Base-by-base conservation (phyloP, 768 basidiomycete genomes). In the Leucocoprinus sp. region DNA sequence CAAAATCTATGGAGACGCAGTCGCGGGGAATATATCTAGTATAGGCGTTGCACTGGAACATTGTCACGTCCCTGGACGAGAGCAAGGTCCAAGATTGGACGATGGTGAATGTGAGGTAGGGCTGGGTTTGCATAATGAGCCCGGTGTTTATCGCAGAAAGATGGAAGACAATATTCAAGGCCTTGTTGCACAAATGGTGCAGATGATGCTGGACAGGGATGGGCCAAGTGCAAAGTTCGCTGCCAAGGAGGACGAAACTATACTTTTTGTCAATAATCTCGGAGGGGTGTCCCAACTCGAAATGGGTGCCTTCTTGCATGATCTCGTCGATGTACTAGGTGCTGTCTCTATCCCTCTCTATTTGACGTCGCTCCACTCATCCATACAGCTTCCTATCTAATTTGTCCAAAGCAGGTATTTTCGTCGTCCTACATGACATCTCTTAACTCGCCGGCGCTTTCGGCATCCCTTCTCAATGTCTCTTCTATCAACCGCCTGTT, bases 381-480 rank as follows among this genome's bases (percentile, higher is more conserved):
- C 21, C 39, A 7, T 44, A 23, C 37, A 73, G 68, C 51, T 4
- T 51, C 46, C 1, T 42, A 52, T 8, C 39, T 56, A 18, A 61
- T 75, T 23, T 48, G 53, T 34, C 74, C 70, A 0, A 50, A 56
- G 12, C 60, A 75, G 14, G 62, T 75, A 8, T 75, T 74, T 54
- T 58, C 62, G 5, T 70, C 73, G 3, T 57, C 70, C 2, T 80
- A 70, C 57, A 78, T 79, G 75, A 76, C 76, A 2, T 76, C 74
- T 6, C 66, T 79, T 49, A 78, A 78, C 54, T 74, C 74, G n/a
- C 76, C 78, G 1, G 76, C 76, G 19, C 72, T 78, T 54, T 77
- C 74, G 2, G 57, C 77, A 33, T 74, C 74, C 12, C 55, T 76
- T 3, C 61, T 77, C 9, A 76, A 78, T 50, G 51, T 70, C 19